Evolutionary conservation across 805 yeast species (phyloP).

Genomic region (Allodekkera sacchari): DNA sequence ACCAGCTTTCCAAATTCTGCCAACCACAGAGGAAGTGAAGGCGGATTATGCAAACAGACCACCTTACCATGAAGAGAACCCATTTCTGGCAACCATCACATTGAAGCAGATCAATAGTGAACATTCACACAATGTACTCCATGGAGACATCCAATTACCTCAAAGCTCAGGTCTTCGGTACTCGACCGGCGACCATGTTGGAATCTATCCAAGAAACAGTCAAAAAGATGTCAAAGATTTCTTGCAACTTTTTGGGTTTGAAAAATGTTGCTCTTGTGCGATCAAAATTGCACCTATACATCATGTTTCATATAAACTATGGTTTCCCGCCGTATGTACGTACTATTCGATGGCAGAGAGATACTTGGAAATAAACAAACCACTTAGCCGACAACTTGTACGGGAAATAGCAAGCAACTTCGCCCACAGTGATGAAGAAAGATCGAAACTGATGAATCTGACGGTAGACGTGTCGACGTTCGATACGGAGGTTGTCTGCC

Average conservation of each 20-base stretch:
- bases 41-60: constrained; percentile 7
- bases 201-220: constrained; percentile 80
- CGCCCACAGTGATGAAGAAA: constrained; percentile 24
- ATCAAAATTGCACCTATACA: constrained; percentile 61
- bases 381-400: constrained; percentile 77
- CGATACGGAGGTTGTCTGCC: constrained; percentile 46
- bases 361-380: constrained; percentile 78
- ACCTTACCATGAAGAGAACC: constrained; percentile 29
- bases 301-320: constrained; percentile 38
- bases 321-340: constrained; percentile 68
- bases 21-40: constrained; percentile 17
- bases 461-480: constrained; percentile 58
- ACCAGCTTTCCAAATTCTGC: constrained; percentile 45
- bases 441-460: constrained; percentile 40
- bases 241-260: constrained; percentile 50
- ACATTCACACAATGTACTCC: constrained; percentile 60
- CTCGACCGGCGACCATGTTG: constrained; percentile 90
- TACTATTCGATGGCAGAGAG: constrained; percentile 68
- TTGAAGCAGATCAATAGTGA: constrained; percentile 28
- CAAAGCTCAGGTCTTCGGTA: constrained; percentile 62
- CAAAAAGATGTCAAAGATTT: constrained; percentile 57
- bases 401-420: constrained; percentile 5
- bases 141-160: constrained; percentile 59
- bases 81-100: constrained; percentile 59
- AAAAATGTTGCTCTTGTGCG: constrained; percentile 36